Percentiles rank a stretch among this genome's conserved stretches.
Conservation (phyloP, 192 early-diverging fungal genomes). For the Phycomyces blakesleeanus region DNA sequence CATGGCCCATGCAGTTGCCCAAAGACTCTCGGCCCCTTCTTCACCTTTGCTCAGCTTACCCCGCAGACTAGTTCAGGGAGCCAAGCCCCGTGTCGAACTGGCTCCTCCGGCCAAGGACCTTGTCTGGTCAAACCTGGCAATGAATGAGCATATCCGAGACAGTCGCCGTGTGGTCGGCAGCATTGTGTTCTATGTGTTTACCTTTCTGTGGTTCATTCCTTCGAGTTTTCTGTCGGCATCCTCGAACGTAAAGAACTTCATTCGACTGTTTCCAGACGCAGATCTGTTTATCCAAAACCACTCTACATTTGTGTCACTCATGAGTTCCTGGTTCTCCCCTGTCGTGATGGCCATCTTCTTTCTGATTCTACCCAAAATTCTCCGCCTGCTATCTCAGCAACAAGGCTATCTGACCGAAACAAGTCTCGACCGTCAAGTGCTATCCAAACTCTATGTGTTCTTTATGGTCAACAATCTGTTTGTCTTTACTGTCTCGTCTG, state of each 20-base stretch:
- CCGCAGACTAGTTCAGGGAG: too few species aligned
- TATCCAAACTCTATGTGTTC: conserved; percentile 66
- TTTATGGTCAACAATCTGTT: too few species aligned
- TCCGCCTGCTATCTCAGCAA: conserved; percentile 58
- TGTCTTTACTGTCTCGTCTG: too few species aligned
- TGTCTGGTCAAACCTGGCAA: conserved; percentile 71
- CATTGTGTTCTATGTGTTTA: conserved; percentile 50
- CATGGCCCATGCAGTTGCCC: conserved; percentile 42
- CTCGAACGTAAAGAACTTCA: conserved; percentile 55
- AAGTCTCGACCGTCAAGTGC: conserved; percentile 61
- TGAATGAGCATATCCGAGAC: conserved; percentile 47
- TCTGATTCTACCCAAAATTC: conserved; percentile 58
- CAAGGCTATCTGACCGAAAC: too few species aligned
- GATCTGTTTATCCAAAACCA: conserved; percentile 43
- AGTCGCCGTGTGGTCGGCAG: conserved; percentile 38
- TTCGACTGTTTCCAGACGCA: conserved; percentile 49
- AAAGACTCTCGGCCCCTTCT: conserved; percentile 30
- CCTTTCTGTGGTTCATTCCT: conserved; percentile 67
- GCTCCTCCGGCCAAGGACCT: conserved; percentile 77
- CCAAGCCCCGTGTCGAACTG: conserved; percentile 39
- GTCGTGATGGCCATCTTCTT: conserved; percentile 64
- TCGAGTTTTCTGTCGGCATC: conserved; percentile 57
- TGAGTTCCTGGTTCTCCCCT: conserved; percentile 65
- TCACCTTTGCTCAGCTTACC: too few species aligned
- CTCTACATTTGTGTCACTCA: conserved; percentile 50